Base-by-base conservation (phyloP, 1,284 basidiomycete genomes). In the Cutaneotrichosporon spelunceum region DNA sequence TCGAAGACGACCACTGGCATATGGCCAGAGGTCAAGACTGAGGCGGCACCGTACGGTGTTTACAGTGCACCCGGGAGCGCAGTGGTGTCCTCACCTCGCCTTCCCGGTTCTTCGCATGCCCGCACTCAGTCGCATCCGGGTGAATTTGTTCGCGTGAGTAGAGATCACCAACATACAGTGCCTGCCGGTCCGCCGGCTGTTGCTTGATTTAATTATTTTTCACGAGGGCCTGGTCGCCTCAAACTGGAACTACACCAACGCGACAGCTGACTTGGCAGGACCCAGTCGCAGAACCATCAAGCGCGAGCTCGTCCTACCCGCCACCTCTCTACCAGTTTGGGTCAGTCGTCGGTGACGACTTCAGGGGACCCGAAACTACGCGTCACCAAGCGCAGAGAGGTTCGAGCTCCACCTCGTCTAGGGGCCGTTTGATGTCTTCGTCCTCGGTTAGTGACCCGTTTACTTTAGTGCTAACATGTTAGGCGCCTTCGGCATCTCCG, bases 401-500 rank as follows among this genome's bases (percentile, higher is more conserved):
- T 27, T 36, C 50, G 58, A 48, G 57, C 30, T 56, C 60, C 4
- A 56, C 53, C 30, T 61, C 63, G n/a, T 67, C 71, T 6, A 60
- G 72, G 24, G 67, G 65, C 11, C 65, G 71, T 29, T 59, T 74
- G 30, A 60, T 71, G 56, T 71, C 72, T 1, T 67, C 71, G 8
- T 72, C 71, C 4, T 74, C 72, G 11, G 70, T 72, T 42, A 64
- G 70, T 70, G 4, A 19, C 21, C 14, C 2, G n/a, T n/a, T 36
- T 2, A 14, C 19, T 21, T 14, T 30, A 24, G n/a, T 39, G 30
- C 58, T 39, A 24, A 16, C 29, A 26, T 23, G n/a, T n/a, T 59
- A 74, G 72, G 73, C 72, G 24, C 73, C 73, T 6, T 67, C 70
- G 19, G 68, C 70, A 16, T 77, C 75, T 1, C 75, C 75, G 3